phyloP scores from a whole-genome alignment of 1,284 basidiomycete species.

The Leccinum fallax region DNA sequence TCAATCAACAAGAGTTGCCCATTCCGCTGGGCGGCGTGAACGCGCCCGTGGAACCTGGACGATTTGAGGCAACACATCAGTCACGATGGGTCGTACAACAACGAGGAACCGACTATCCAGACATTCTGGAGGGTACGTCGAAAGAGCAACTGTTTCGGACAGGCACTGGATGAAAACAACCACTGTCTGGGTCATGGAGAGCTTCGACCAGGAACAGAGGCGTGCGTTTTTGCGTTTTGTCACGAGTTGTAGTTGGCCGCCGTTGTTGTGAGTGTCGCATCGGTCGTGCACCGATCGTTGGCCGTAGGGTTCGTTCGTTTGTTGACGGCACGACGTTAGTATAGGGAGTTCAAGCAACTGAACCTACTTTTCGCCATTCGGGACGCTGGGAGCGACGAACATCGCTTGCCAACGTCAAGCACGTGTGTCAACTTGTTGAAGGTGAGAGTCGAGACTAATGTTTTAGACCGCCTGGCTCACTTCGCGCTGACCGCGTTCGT shows the following conservation, averaged over 20 bases:
- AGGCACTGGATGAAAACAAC: too few species aligned
- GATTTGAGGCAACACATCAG: conserved; percentile 77
- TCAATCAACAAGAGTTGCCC: conserved; percentile 91
- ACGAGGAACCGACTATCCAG: conserved; percentile 68
- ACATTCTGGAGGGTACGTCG: conserved; percentile 73
- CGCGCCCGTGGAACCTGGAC: conserved; percentile 70
- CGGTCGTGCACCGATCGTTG: neutral
- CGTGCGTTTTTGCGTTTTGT: conserved; percentile 82
- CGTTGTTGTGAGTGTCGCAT: conserved; percentile 62
- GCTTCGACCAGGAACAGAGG: conserved; percentile 74
- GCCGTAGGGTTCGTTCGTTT: neutral
- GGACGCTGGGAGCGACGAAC: conserved; percentile 72
- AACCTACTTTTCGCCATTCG: conserved; percentile 81
- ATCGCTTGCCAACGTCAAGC: conserved; percentile 77
- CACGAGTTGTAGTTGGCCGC: conserved; percentile 89
- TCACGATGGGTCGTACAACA: conserved; percentile 77
- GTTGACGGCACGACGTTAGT: neutral
- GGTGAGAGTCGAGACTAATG: conserved; percentile 40
- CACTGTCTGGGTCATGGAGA: conserved; percentile 60
- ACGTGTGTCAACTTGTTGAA: conserved; percentile 90
- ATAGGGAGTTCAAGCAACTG: conserved; percentile 85
- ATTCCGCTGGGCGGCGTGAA: conserved; percentile 85
- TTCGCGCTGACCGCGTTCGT: neutral
- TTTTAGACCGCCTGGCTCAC: neutral
- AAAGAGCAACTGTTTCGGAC: neutral